Percentiles rank a stretch among this genome's conserved stretches.
Conservation (phyloP, 1,284 basidiomycete genomes). For the Termitomyces sp. region DNA sequence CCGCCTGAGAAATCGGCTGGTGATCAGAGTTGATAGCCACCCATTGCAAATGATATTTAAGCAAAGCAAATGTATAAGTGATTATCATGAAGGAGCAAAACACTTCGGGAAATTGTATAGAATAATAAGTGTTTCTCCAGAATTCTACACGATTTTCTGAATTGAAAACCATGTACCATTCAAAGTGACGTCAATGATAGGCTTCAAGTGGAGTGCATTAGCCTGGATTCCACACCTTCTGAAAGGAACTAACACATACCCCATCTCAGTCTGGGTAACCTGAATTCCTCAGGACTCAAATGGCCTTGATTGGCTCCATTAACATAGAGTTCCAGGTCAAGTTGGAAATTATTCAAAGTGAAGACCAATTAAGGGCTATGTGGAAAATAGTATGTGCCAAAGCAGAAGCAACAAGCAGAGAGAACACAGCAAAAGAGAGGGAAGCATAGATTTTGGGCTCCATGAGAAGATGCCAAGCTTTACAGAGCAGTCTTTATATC, state of each 20-base stretch:
- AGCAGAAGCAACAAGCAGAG: constrained; percentile 15
- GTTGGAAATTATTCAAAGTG: background rate
- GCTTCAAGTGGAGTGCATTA: constrained; percentile 25
- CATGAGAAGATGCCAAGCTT: background rate
- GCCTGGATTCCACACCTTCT: background rate
- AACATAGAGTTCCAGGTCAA: constrained; percentile 24
- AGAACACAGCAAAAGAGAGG: constrained; percentile 10
- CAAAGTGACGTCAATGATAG: constrained; percentile 48
- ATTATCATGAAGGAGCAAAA: background rate
- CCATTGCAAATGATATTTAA: constrained; percentile 52
- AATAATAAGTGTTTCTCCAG: too few relatives aligned
- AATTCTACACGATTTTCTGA: too few relatives aligned
- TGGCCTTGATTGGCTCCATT: constrained; percentile 29
- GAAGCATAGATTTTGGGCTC: constrained; percentile 3
- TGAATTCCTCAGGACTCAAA: constrained; percentile 26
- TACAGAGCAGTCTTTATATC: background rate
- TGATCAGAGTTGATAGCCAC: constrained; percentile 57
- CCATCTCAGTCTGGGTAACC: constrained; percentile 25
- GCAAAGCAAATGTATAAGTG: background rate
- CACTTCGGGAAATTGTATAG: too few relatives aligned
- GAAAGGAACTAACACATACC: constrained; percentile 12
- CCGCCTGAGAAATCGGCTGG: constrained; percentile 41
- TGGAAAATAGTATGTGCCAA: constrained; percentile 26
- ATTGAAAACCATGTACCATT: constrained; percentile 29
- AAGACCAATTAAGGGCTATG: constrained; percentile 6